A percentile compares a stretch with the other conserved stretches of the same genome.
These are phyloP conservation scores for Spatholobus suberectus DNA, from an alignment of 306 rosid species.

Conservation along the genomic window DNA sequence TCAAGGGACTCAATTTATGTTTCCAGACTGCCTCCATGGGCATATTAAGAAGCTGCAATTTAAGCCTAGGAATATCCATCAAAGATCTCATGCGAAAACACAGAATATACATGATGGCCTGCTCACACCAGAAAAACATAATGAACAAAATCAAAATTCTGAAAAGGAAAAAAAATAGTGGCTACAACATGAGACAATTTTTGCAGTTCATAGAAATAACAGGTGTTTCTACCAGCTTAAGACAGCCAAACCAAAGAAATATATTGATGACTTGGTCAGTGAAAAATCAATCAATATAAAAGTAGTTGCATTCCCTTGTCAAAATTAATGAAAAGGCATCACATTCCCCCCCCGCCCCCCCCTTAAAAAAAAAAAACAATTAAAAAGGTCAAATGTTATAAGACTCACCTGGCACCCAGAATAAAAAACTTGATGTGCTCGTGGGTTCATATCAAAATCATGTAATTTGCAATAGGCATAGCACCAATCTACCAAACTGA, in stretches of 20 bases:
- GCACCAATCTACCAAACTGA: constrained; percentile 85
- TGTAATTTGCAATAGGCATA: constrained; percentile 54
- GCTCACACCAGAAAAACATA: constrained; percentile 18
- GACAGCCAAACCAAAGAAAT: background rate
- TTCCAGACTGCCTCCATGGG: constrained; percentile 69
- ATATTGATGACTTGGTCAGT: background rate
- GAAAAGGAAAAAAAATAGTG: background rate
- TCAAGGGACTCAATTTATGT: constrained; percentile 70
- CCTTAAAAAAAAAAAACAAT: too few relatives aligned
- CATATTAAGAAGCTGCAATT: constrained; percentile 58
- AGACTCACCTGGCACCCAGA: constrained; percentile 86
- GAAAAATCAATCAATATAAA: background rate
- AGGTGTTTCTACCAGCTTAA: background rate
- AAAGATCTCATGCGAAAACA: constrained; percentile 85
- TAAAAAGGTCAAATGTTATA: background rate
- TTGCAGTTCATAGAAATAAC: background rate
- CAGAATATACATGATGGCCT: constrained; percentile 84
- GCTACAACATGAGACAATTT: background rate
- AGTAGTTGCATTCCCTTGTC: background rate
- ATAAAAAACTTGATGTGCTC: constrained; percentile 72
- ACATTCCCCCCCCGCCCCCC: background rate
- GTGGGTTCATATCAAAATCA: constrained; percentile 63
- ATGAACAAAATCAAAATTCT: constrained; percentile 12
- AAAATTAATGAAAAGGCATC: background rate
- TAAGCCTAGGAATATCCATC: constrained; percentile 65